phyloP scores from a whole-genome alignment of 1,139 yeast species.

The Spencermartinsiella ligniputridi region DNA sequence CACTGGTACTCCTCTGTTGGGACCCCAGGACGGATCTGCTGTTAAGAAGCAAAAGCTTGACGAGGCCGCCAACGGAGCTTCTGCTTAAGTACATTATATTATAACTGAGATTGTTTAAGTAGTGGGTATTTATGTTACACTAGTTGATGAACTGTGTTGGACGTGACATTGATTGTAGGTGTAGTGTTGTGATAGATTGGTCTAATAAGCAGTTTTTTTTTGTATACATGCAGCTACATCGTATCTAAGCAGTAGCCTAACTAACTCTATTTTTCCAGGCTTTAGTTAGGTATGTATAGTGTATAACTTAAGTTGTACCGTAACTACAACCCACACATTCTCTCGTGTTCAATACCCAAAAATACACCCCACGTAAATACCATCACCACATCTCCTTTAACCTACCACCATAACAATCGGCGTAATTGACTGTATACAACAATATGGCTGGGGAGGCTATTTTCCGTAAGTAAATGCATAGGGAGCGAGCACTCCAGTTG shows the following conservation, averaged over 20 bases:
- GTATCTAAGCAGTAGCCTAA: no score
- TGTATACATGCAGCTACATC: no score
- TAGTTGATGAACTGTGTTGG: no score
- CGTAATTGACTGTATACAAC: neutral
- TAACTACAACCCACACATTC: neutral
- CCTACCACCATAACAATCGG: neutral
- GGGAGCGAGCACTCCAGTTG: no score
- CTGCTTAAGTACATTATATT: neutral
- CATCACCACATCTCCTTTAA: neutral
- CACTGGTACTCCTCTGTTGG: constrained; percentile 37
- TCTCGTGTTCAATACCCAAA: neutral
- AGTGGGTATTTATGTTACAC: neutral
- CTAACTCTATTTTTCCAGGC: no score
- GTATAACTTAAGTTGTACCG: no score
- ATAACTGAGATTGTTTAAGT: neutral
- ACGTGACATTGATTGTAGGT: no score
- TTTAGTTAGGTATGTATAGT: no score
- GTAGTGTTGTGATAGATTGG: neutral
- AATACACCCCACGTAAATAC: neutral
- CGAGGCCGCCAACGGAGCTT: constrained; percentile 7
- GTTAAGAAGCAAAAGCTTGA: constrained; percentile 29
- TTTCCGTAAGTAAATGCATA: constrained; percentile 21
- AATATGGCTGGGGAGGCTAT: constrained; percentile 18
- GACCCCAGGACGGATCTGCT: constrained; percentile 22
- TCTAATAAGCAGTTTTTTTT: no score